Evolutionary conservation across 1,284 basidiomycete genomes (phyloP).

Genomic region (Ustilago lituana): DNA sequence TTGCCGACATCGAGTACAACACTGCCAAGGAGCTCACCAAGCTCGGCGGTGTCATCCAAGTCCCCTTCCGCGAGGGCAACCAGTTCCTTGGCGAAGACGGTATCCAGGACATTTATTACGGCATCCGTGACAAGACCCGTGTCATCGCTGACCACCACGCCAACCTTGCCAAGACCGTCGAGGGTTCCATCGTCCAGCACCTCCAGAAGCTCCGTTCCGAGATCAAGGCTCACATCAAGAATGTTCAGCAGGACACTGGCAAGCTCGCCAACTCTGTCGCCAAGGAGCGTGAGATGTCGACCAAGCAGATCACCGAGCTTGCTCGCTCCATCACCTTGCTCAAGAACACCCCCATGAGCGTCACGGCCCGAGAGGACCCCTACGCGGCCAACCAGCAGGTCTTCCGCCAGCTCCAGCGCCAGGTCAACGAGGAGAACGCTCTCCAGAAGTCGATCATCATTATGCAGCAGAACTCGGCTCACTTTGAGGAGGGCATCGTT

Average conservation of each 20-base stretch:
- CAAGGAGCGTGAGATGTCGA: constrained; percentile 89
- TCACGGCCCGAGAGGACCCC: constrained; percentile 85
- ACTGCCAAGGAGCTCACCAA: constrained; percentile 93
- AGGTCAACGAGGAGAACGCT: constrained; percentile 94
- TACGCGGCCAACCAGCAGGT: constrained; percentile 83
- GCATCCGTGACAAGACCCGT: constrained; percentile 88
- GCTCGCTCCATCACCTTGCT: constrained; percentile 85
- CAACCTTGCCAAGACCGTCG: constrained; percentile 93
- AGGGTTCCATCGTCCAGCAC: constrained; percentile 97
- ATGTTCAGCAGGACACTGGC: constrained; percentile 97
- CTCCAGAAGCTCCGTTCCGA: constrained; percentile 91
- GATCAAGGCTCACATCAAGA: constrained; percentile 96
- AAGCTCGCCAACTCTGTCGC: constrained; percentile 93
- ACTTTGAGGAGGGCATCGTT: constrained; percentile 97
- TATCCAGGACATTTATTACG: constrained; percentile 87
- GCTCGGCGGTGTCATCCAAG: constrained; percentile 96
- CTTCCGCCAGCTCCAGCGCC: constrained; percentile 83
- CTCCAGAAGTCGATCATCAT: constrained; percentile 99
- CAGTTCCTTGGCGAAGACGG: constrained; percentile 67
- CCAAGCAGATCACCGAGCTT: constrained; percentile 86
- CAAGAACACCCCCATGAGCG: constrained; percentile 93
- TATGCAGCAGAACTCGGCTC: constrained; percentile 95
- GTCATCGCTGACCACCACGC: constrained; percentile 95
- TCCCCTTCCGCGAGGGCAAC: constrained; percentile 93
- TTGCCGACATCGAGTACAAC: constrained; percentile 74